Conservation (phyloP, 805 yeast genomes). For the Ogataea wickerhamii region DNA sequence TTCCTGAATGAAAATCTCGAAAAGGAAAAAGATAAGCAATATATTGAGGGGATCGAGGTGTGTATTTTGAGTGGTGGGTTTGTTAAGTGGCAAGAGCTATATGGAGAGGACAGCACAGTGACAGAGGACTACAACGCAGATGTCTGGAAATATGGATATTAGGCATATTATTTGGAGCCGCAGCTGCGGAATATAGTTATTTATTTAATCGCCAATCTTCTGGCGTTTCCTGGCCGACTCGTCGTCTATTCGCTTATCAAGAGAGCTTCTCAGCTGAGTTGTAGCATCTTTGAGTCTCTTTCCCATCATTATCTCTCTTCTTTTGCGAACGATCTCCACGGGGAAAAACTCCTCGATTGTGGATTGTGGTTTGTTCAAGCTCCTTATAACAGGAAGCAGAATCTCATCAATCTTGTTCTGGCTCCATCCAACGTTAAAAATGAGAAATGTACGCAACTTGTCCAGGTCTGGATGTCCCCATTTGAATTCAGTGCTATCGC, state of each 20-base stretch:
- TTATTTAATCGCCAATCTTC: slow-evolving; percentile 2
- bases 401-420: slow-evolving; percentile 75
- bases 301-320: slow-evolving; percentile 48
- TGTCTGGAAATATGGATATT: slow-evolving; percentile 31
- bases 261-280: slow-evolving; percentile 36
- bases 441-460: slow-evolving; percentile 64
- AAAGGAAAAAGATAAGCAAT: slow-evolving; percentile 22
- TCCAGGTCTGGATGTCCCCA: slow-evolving; percentile 94
- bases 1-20: slow-evolving; percentile 36
- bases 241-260: slow-evolving; percentile 3
- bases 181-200: no score
- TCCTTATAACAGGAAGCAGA: slow-evolving; percentile 78
- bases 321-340: slow-evolving; percentile 45
- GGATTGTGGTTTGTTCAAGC: slow-evolving; percentile 67
- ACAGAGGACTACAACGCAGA: slow-evolving; percentile 59
- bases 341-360: slow-evolving; percentile 69
- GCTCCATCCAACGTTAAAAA: slow-evolving; percentile 75
- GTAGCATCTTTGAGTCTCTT: slow-evolving; percentile 63
- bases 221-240: slow-evolving; percentile 4
- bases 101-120: slow-evolving; percentile 61
- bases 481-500: slow-evolving; percentile 67
- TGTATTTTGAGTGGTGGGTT: slow-evolving; percentile 85
- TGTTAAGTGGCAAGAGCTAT: slow-evolving; percentile 71
- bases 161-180: no score
- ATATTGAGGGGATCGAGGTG: slow-evolving; percentile 40